Conservation (phyloP, 768 basidiomycete genomes). For the Tricholoma sp. region DNA sequence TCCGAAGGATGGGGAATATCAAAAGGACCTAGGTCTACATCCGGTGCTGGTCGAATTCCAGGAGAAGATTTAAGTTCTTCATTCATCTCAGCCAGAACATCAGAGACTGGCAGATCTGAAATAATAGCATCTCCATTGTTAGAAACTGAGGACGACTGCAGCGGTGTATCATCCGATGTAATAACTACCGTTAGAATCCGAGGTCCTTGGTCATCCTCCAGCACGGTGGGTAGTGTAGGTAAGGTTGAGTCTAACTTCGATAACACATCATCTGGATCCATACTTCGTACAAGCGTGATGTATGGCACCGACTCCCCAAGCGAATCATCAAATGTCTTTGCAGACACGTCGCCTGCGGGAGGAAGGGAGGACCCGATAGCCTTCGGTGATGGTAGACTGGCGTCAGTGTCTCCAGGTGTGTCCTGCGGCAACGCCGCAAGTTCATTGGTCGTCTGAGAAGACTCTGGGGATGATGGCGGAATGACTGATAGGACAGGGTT, state of each 20-base stretch:
- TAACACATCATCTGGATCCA: background rate
- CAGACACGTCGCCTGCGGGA: background rate
- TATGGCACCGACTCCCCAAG: background rate
- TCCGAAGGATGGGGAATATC: too few species aligned
- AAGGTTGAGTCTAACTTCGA: background rate
- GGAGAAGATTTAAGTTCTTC: background rate
- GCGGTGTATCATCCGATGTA: background rate
- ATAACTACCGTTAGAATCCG: background rate
- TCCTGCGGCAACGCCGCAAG: background rate
- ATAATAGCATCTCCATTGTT: background rate
- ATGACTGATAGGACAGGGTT: background rate
- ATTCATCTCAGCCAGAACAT: background rate
- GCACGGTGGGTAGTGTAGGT: background rate
- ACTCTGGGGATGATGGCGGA: background rate
- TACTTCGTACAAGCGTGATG: background rate
- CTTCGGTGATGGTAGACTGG: background rate
- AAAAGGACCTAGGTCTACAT: background rate
- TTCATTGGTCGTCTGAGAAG: background rate
- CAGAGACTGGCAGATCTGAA: background rate
- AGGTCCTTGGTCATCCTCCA: background rate
- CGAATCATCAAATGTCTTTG: background rate
- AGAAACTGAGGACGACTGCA: background rate
- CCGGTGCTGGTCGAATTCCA: background rate
- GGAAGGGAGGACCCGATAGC: too few species aligned
- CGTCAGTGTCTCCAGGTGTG: background rate